Evolutionary conservation across 179 eudicot genomes (phyloP), one percentile per base, ranked within the genome.

Genomic region (Beta lomatogona): DNA sequence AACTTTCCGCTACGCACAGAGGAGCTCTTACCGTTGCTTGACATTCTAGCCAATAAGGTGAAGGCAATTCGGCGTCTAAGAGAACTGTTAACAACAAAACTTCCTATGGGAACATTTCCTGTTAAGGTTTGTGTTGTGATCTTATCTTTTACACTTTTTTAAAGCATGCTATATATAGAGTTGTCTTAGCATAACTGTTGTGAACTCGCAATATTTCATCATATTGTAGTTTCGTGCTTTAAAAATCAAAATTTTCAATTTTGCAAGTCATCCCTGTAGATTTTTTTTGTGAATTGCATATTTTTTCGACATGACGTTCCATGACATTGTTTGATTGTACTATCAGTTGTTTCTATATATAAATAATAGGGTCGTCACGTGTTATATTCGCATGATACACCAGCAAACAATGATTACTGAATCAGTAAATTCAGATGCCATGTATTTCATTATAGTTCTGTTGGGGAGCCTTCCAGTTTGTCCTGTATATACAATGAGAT

Each of bases 11-110:
- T 85, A 44, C 82, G 77, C 10, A 82, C 80, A 13, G 87, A 85
- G 75, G 87, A 85, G 72, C 78, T 85, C 18, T 71, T 85, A 76
- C 87, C 87, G 2, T 79, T 85, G 81, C 85, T 85, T 71, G 87
- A 85, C 76, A 85, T 85, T 61, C 50, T 85, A 73, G 87, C 87
- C 71, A 85, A 85, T 75, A 85, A 85, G 80, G 87, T 85, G 80
- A 85, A 85, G 78, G 87, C 87, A n/a, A 82, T 85, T 45, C 87
- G 87, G 45, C 87, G 87, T 53, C 31, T 85, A 22, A 75, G 87
- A 71, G 87, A 85, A 73, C 81, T 85, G 64, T 80, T 85, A 63
- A 85, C 85, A 19, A 85, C 87, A 12, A 85, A 85, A 75, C 85
- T 85, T 69, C 87, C 87, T 9, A 63, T 79, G 83, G 87, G 85